Base-by-base conservation (phyloP, 495 filamentous ascomycete species). In the Endocarpon pusillum region DNA sequence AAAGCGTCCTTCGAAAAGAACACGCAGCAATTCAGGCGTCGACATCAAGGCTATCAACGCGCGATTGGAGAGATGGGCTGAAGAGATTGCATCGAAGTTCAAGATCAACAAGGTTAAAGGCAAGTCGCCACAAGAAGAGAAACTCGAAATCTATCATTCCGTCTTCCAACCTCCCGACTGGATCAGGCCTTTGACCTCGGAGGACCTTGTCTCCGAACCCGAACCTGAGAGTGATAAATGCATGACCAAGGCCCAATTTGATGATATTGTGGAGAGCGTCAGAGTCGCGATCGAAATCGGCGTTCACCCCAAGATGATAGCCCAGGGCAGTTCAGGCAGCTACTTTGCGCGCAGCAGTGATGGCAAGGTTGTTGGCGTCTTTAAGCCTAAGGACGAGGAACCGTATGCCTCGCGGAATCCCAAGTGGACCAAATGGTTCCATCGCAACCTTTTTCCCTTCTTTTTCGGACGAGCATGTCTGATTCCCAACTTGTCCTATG, bases 1-100 rank as follows among this genome's bases (percentile, higher is more conserved):
- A 45, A 58, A 61, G 35, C 57, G 63, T 41, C 55, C 57, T 14
- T 62, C 51, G 43, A 57, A 73, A 27, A 69, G 70, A 32, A 59
- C 62, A 26, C 64, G 75, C 41, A 77, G 84, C 38, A 92, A 83
- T 48, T 81, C 73, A 37, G 86, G 83, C 3, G 89, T 96, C 8
- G 89, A 99, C 52, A 86, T 99, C 46, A 96, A 96, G 55, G 89
- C 87, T 39, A 94, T 99, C 54, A 99, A 99, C 57, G 86, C 89
- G 36, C 73, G 89, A 31, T 62, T 99, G 14, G 89, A 99, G 52
- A 66, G 81, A 43, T 99, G 89, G 89, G 91, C 91, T 25, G 87
- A 94, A 42, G 87, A 99, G 59, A 96, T 99, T 46, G 87, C 91
- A 19, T 80, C 78, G 42, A 91, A 91, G 46, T 96, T 97, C 69